These are phyloP conservation scores for Atalantia buxifolia DNA, from an alignment of 345 rosid species.

Conservation along the genomic window DNA sequence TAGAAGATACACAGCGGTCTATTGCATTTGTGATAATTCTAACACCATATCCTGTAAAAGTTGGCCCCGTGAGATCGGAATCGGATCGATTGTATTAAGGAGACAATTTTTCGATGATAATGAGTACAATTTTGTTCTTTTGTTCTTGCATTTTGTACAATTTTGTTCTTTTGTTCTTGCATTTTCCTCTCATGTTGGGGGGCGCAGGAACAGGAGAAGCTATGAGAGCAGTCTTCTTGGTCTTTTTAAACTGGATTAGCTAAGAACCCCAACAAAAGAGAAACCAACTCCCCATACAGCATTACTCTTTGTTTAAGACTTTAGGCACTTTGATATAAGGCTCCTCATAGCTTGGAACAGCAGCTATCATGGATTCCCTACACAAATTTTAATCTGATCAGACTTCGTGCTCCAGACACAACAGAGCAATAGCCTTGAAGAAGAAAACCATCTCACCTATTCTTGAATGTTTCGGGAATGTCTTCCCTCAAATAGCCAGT, in stretches of 20 bases:
- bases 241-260: not conserved
- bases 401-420: not conserved
- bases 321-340: constrained; percentile 63
- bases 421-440: not conserved
- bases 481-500: constrained; percentile 66
- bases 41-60: too few relatives aligned
- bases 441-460: constrained; percentile 36
- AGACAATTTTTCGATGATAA: too few relatives aligned
- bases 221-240: not conserved
- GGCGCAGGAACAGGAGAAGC: too few relatives aligned
- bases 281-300: constrained; percentile 18
- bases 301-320: constrained; percentile 70
- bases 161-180: too few relatives aligned
- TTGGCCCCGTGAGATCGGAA: too few relatives aligned
- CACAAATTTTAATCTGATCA: constrained; percentile 1
- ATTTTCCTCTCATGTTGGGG: too few relatives aligned
- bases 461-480: constrained; percentile 58
- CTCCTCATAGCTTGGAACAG: constrained; percentile 69
- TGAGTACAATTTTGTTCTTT: too few relatives aligned
- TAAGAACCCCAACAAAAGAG: constrained; percentile 3
- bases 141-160: too few relatives aligned
- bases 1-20: too few relatives aligned
- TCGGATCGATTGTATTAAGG: too few relatives aligned
- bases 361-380: constrained; percentile 58
- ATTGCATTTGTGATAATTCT: too few relatives aligned